A percentile compares a stretch with the other conserved stretches of the same genome.
These are phyloP conservation scores for Lactarius psammicola DNA, from an alignment of 768 basidiomycete species.

Conservation along the genomic window DNA sequence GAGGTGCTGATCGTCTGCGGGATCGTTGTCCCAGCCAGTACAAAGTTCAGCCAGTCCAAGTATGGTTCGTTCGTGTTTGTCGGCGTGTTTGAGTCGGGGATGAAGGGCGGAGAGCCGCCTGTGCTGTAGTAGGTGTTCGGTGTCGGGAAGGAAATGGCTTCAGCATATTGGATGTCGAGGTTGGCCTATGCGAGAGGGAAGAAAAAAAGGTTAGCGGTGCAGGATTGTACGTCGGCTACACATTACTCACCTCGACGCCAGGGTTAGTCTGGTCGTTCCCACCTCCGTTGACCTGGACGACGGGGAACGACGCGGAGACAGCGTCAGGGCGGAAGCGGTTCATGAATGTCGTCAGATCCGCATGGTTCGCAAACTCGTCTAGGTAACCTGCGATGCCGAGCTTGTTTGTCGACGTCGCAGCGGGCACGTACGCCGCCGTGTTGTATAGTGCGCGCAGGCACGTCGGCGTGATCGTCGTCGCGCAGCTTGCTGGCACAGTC, in stretches of 20 bases:
- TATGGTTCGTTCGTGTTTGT: conserved; percentile 61
- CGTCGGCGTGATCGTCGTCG: no score
- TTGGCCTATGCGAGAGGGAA: conserved; percentile 31
- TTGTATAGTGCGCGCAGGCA: conserved; percentile 35
- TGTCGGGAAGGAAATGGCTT: conserved; percentile 47
- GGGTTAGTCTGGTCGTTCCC: no score
- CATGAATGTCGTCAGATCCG: no score
- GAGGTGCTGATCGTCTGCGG: conserved; percentile 63
- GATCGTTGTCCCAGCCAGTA: conserved; percentile 44
- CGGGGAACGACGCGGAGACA: no score
- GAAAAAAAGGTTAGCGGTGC: neutral
- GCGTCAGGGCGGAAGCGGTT: no score
- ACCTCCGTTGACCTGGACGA: no score
- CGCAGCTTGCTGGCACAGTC: conserved; percentile 36
- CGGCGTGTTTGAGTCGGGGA: conserved; percentile 39
- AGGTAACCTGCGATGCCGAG: conserved; percentile 33
- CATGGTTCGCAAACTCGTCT: no score
- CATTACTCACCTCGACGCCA: no score
- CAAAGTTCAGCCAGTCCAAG: conserved; percentile 60
- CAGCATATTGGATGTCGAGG: conserved; percentile 41
- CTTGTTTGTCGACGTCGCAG: neutral
- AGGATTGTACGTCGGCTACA: no score
- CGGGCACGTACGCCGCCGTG: conserved; percentile 25
- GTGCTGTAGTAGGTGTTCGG: conserved; percentile 65
- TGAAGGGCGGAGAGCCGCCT: conserved; percentile 64